These are phyloP conservation scores for Talaromyces sp. DNA, from an alignment of 2,329 filamentous ascomycete genomes.

Conservation along the genomic window DNA sequence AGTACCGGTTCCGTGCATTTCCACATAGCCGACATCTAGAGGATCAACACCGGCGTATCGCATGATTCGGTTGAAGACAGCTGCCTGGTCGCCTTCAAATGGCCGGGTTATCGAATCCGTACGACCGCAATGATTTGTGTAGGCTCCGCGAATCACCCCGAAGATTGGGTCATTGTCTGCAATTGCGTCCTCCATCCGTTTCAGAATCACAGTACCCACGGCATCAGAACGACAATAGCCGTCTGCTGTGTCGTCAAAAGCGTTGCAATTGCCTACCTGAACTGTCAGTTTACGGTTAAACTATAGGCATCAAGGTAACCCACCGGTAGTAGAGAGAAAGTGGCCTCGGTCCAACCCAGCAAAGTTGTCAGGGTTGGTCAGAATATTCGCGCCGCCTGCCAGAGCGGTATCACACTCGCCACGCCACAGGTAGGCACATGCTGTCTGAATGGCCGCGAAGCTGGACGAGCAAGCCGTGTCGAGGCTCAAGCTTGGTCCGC, in stretches of 20 bases:
- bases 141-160: constrained; percentile 21
- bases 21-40: constrained; percentile 25
- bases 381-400: constrained; percentile 3
- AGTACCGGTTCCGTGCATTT: constrained; percentile 30
- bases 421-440: not conserved
- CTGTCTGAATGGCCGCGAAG: not conserved
- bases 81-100: constrained; percentile 16
- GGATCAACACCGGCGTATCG: constrained; percentile 3
- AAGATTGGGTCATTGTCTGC: constrained; percentile 19
- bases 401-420: constrained; percentile 6
- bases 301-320: too few species aligned
- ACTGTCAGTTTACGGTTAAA: too few species aligned
- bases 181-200: constrained; percentile 18
- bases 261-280: constrained; percentile 3
- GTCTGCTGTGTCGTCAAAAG: constrained; percentile 16
- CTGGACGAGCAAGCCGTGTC: constrained; percentile 11
- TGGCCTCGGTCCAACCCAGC: not conserved
- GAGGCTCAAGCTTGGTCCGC: not conserved
- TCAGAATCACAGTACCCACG: constrained; percentile 18
- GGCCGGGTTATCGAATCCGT: constrained; percentile 7
- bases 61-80: not conserved
- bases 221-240: constrained; percentile 22
- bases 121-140: constrained; percentile 31
- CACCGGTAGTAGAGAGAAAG: constrained; percentile 12
- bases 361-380: constrained; percentile 4